Base-by-base conservation (phyloP, 768 basidiomycete genomes). In the Pleurotus cornucopiae region DNA sequence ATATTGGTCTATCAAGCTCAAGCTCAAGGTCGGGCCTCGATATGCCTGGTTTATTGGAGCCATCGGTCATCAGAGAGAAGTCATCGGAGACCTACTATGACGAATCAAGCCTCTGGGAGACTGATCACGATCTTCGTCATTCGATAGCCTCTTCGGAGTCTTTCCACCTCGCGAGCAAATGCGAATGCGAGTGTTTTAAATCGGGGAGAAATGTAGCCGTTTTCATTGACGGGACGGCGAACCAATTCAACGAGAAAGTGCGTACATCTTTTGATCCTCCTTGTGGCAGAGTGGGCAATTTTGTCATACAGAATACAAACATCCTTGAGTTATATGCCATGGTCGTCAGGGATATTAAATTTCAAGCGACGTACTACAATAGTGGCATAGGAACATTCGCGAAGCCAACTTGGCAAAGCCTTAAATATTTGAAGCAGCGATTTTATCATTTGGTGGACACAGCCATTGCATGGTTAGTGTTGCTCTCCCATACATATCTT, bases 161-260 rank as follows among this genome's bases (percentile, higher is more conserved):
- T 26, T 26, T 26, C 26, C 26, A n/a, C n/a, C n/a, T n/a, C n/a
- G n/a, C n/a, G 26, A 26, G 26, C 26, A 6, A 6, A 4, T n/a
- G n/a, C 26, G 6, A 6, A 26, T 43, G 40, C 4, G 5, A 18
- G 40, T 43, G 40, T 11, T 43, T 11, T 5, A 14, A 18, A 43
- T 14, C 14, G 13, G 61, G 64, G 13, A 20, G 60, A 13, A 68
- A 67, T 39, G 61, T 69, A 14, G 56, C 68, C 1, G 65, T 74
- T 39, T 76, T 71, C 62, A 69, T 74, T 9, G 73, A 74, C 16
- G 73, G 73, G 20, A 74, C 72, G 2, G 63, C 71, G 1, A 74
- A 75, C 46, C 66, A 67, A 39, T 73, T 71, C 60, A 63, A 70
- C 5, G 57, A 26, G 38, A 71, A 62, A 67, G 71, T 74, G 40